These are phyloP conservation scores for Furcasterigmium furcatum DNA, from an alignment of 2,329 filamentous ascomycete species.

Conservation along the genomic window DNA sequence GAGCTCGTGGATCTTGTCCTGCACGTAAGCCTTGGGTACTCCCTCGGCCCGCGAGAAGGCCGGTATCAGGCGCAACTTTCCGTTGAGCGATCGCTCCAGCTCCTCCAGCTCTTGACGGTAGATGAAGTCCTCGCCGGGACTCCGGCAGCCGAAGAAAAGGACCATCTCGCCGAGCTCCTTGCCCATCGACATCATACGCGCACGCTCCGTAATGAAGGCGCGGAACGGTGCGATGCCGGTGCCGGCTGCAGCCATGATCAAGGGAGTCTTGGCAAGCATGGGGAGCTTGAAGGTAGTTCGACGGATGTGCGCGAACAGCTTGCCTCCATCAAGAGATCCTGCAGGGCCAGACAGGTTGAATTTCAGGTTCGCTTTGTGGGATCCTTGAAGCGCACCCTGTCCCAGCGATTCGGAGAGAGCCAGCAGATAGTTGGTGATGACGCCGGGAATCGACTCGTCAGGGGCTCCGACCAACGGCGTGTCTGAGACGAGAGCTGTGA, in stretches of 20 bases:
- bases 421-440: too few relatives aligned
- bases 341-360: constrained; percentile 87
- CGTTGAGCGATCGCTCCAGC: constrained; percentile 8
- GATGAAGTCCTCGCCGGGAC: constrained; percentile 26
- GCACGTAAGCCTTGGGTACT: constrained; percentile 27
- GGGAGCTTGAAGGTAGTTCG: constrained; percentile 99
- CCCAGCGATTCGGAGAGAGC: constrained; percentile 93
- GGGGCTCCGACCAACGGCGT: too few relatives aligned
- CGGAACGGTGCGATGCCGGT: constrained; percentile 44
- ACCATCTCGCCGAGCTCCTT: constrained; percentile 27
- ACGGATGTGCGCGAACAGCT: constrained; percentile 91
- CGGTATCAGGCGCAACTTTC: constrained; percentile 19
- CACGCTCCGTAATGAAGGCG: constrained; percentile 31
- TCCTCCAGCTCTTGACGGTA: constrained; percentile 18
- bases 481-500: too few relatives aligned
- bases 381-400: constrained; percentile 67
- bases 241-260: constrained; percentile 48
- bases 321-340: constrained; percentile 95
- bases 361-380: constrained; percentile 72
- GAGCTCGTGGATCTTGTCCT: constrained; percentile 28
- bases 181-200: constrained; percentile 18
- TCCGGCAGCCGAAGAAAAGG: constrained; percentile 38
- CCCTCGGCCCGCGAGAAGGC: constrained; percentile 24
- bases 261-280: constrained; percentile 46
- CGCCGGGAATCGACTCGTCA: too few relatives aligned